A percentile compares a stretch with the other conserved stretches of the same genome.
phyloP scores from a whole-genome alignment of 1,284 basidiomycete genomes.

The Tilletia caries region DNA sequence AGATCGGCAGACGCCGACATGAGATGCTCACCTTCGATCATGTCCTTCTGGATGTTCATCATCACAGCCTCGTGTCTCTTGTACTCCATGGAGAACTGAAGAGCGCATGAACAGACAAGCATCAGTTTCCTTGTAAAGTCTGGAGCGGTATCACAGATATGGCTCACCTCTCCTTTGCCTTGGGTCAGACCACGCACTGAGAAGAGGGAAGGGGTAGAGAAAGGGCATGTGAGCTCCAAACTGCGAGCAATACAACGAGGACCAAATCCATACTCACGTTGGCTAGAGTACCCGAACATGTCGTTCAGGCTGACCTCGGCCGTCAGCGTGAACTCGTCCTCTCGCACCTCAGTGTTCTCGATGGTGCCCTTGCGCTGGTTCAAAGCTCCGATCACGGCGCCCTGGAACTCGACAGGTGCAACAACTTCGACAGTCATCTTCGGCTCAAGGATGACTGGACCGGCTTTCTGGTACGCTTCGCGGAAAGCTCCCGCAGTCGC shows the following conservation, averaged over 20 bases:
- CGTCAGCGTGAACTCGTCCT: constrained; percentile 89
- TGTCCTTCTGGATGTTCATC: constrained; percentile 78
- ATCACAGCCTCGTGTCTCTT: constrained; percentile 77
- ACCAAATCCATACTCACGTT: constrained; percentile 17
- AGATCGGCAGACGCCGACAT: background rate
- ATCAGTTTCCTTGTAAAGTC: too few species aligned
- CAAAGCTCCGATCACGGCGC: constrained; percentile 88
- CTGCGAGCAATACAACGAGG: background rate
- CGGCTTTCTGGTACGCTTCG: constrained; percentile 76
- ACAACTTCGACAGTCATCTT: constrained; percentile 98
- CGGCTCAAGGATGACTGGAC: constrained; percentile 84
- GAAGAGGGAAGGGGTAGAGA: constrained; percentile 62
- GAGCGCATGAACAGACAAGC: background rate
- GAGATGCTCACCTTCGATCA: constrained; percentile 59
- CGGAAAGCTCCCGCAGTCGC: constrained; percentile 88
- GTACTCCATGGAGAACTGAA: constrained; percentile 89
- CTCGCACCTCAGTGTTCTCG: constrained; percentile 89
- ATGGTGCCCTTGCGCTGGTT: constrained; percentile 93
- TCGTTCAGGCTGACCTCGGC: constrained; percentile 95
- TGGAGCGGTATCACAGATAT: background rate
- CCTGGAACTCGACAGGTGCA: constrained; percentile 94
- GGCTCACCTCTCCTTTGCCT: constrained; percentile 52
- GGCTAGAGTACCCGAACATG: constrained; percentile 79
- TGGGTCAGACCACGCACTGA: constrained; percentile 82
- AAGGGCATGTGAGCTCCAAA: constrained; percentile 57